Evolutionary conservation across 345 rosid genomes (phyloP), one percentile per base, ranked within the genome.

Genomic region (Dimocarpus longan): DNA sequence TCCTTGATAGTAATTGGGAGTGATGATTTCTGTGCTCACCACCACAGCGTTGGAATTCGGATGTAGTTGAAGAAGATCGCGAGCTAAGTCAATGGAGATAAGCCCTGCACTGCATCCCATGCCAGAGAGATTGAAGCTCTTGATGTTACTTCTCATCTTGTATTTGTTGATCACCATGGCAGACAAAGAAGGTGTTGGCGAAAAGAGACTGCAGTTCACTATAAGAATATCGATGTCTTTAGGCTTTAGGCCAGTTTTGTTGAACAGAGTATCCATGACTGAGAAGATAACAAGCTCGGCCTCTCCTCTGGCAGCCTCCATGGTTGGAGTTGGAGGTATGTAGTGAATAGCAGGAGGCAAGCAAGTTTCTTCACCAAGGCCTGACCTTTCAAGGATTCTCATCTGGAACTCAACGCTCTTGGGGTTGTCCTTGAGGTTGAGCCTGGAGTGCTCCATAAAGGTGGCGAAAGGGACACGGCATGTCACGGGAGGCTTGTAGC

Each of bases 31-130:
- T 0, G 95, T 90, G 79, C 95, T 91, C 3, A 93, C 87, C 1
- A 91, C 87, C 5, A 93, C 86, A 0, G 93, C 94, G 62, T 90
- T 87, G 0, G 97, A 89, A 75, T 89, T 90, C 5, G 93, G 93
- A 78, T 91, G 92, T 1, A 89, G 92, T 40, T 87, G 94, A 63
- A 93, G 92, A 72, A 93, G 84, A 70, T 93, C 95, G 0, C 92
- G 93, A 46, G 95, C 95, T 32, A 91, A 78, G 81, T 90, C 93
- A 2, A 93, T 78, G 22, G 97, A 88, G 50, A 93, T 89, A 21
- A 91, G 66, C 18, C 97, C 92, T 0, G 97, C 97, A 52, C 94
- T 91, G 78, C 97, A 91, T 2, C 97, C 97, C 95, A 93, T 93
- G 44, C 97, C 94, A 0, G 94, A 91, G 3, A 93, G 90, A 84